Percentiles rank a stretch among this genome's conserved stretches.
Evolutionary conservation across 352 stramenopile genomes (phyloP).

Genomic region (Globisporangium mamillatum): DNA sequence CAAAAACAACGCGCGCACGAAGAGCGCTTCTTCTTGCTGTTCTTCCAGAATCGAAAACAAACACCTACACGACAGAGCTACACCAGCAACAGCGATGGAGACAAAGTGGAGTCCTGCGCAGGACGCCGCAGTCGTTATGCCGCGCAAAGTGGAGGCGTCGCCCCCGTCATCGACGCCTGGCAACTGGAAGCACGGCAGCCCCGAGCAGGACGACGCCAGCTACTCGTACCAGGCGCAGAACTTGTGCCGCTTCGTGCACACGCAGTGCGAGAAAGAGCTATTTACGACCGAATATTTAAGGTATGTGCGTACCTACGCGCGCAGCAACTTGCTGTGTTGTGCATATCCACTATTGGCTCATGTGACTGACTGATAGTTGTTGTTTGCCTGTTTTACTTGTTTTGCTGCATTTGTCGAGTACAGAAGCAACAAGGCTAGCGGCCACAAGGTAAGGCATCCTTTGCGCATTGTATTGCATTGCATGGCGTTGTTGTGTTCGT

Average conservation of each 20-base stretch:
- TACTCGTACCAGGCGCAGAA: slow-evolving; percentile 10
- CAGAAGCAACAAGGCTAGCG: slow-evolving; percentile 85
- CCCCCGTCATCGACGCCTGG: not conserved
- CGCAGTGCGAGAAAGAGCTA: slow-evolving; percentile 72
- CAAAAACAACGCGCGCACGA: not conserved
- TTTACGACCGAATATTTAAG: slow-evolving; percentile 74
- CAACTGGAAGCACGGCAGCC: slow-evolving; percentile 19
- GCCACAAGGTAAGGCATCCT: slow-evolving; percentile 53
- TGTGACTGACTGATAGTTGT: not conserved
- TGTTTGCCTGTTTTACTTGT: slow-evolving; percentile 2
- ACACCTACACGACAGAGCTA: not conserved
- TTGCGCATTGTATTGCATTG: not conserved
- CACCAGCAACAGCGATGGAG: slow-evolving; percentile 2
- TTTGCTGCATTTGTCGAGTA: slow-evolving; percentile 11
- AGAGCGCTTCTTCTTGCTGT: not conserved
- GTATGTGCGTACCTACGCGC: slow-evolving; percentile 28
- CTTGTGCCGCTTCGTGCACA: slow-evolving; percentile 53
- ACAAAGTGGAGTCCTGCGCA: not conserved
- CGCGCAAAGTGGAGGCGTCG: slow-evolving; percentile 1
- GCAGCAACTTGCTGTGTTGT: not conserved
- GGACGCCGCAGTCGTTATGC: not conserved
- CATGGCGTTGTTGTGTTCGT: not conserved
- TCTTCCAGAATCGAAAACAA: not conserved
- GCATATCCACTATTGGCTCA: not conserved
- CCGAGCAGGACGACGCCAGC: slow-evolving; percentile 28